Conservation (phyloP, 2,329 filamentous ascomycete species). For the Rhytidhysteron rufulum region DNA sequence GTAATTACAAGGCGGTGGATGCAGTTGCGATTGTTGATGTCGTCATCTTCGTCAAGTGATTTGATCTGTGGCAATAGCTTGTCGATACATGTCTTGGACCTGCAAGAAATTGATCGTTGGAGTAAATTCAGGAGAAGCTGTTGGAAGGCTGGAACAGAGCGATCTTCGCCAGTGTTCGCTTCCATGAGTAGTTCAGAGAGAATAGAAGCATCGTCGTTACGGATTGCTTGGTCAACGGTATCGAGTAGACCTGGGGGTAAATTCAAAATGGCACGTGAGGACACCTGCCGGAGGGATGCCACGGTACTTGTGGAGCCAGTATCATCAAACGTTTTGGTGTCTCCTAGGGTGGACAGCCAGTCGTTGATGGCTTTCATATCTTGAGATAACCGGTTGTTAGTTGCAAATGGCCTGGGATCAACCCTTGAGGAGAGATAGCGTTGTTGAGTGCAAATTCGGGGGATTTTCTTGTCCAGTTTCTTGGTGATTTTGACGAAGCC, state of each 20-base stretch:
- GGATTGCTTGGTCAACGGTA: conserved; percentile 67
- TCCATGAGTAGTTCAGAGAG: conserved; percentile 57
- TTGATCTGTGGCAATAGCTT: conserved; percentile 65
- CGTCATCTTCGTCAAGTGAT: conserved; percentile 77
- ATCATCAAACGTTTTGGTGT: conserved; percentile 74
- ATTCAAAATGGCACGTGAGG: conserved; percentile 70
- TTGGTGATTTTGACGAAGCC: conserved; percentile 99
- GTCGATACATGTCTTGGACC: conserved; percentile 66
- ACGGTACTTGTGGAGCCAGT: conserved; percentile 65
- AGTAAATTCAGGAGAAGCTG: conserved; percentile 74
- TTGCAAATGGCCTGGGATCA: conserved; percentile 81
- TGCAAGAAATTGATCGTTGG: conserved; percentile 70
- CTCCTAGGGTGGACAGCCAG: conserved; percentile 80
- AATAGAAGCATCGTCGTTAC: conserved; percentile 59
- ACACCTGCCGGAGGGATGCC: conserved; percentile 70
- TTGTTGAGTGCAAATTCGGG: conserved; percentile 70
- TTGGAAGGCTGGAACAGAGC: conserved; percentile 52
- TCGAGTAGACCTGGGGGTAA: conserved; percentile 67
- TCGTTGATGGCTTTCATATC: conserved; percentile 74
- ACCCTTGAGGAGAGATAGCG: conserved; percentile 89
- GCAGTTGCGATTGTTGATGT: conserved; percentile 91
- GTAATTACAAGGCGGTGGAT: conserved; percentile 90
- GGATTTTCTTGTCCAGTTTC: conserved; percentile 94
- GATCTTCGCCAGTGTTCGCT: conserved; percentile 50
- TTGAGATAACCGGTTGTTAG: conserved; percentile 58